Evolutionary conservation across 129 eudicot species (phyloP), one percentile per base, ranked within the genome.

Genomic region (Flaveria ramosissima): DNA sequence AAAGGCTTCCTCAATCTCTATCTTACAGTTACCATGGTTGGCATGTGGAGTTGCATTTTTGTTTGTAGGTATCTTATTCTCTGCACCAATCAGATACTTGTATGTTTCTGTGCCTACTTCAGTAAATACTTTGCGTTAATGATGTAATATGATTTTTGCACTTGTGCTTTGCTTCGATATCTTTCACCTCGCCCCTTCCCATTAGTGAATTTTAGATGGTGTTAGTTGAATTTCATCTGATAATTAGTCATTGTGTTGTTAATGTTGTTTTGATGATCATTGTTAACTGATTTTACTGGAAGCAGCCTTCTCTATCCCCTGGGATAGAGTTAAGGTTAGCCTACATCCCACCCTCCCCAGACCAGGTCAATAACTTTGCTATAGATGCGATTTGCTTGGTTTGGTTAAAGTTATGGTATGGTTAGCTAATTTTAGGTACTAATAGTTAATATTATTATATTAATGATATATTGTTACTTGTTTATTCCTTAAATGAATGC

Each of bases 61-160:
- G 99, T 94, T 94, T 94, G 99, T 94, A 94, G 99, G 99, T 94
- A 91, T 88, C 96, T 84, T 84, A 83, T 79, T 88, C 90, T 86
- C 67, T 83, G 83, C 86, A 79, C 85, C 73, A 80, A 81, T 23
- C 63, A 7, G 63, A 20, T 56, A 20, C 15, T 57, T 57, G 30
- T 19, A 61, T 61, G 68, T 59, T 59, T 21, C 32, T 20, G 36
- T 69, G 39, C 32, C 56, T 45, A 60, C 68, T 62, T 62, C 68
- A 27, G 39, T 62, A 62, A 62, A 62, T 62, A 26, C 43, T 24
- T 12, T 10, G 26, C 12, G 17, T 61, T 61, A 26, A 61, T 61
- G 68, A n/a, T 26, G 17, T 61, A 14, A 59, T 32, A 23, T 59
- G 32, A 14, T 12, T 43, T 68, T 68, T 68, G 61, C 12, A 68